These are phyloP conservation scores for Oidiodendron maius DNA, from an alignment of 495 filamentous ascomycete genomes.

Conservation along the genomic window DNA sequence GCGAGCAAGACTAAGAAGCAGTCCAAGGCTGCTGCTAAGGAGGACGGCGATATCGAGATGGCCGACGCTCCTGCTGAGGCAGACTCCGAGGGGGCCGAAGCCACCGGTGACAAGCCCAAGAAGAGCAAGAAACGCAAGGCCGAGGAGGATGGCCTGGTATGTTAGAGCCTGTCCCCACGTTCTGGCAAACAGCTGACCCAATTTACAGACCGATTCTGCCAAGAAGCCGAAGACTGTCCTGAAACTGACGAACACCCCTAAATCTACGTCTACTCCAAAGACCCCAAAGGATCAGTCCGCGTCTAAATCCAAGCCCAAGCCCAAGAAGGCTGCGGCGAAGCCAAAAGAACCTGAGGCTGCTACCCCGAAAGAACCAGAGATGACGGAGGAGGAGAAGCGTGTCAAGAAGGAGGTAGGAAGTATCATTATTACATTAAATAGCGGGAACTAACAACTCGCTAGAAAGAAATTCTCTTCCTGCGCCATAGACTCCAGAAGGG, in stretches of 20 bases:
- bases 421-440: background rate
- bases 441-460: conserved; percentile 13
- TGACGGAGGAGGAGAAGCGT: conserved; percentile 41
- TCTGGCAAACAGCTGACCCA: background rate
- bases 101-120: conserved; percentile 42
- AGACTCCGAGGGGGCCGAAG: conserved; percentile 34
- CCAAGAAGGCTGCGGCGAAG: conserved; percentile 53
- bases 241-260: conserved; percentile 50
- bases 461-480: conserved; percentile 71
- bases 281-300: conserved; percentile 41
- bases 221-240: conserved; percentile 56
- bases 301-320: conserved; percentile 51
- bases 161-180: conserved; percentile 6
- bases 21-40: conserved; percentile 32
- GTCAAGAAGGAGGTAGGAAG: conserved; percentile 53
- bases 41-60: conserved; percentile 71
- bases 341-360: conserved; percentile 8
- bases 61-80: conserved; percentile 47
- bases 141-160: conserved; percentile 63
- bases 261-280: conserved; percentile 44
- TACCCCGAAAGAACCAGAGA: conserved; percentile 35
- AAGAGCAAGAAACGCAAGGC: conserved; percentile 63
- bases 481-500: conserved; percentile 90
- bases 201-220: conserved; percentile 47
- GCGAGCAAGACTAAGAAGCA: conserved; percentile 28